Evolutionary conservation across 192 early-diverging fungal genomes (phyloP), one percentile per base, ranked within the genome.

Genomic region (Piromyces finnis): DNA sequence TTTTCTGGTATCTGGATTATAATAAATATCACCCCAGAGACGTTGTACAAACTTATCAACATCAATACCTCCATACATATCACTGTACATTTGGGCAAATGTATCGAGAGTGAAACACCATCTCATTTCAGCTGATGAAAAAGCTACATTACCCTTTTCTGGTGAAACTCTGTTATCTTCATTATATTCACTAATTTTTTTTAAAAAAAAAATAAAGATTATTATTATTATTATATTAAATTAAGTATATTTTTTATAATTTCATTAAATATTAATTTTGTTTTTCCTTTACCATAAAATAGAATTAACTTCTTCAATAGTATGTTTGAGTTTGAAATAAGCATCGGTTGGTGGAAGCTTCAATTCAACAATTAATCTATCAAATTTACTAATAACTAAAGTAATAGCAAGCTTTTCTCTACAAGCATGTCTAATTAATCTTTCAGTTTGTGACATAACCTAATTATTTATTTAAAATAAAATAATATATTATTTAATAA

Each of bases 11-110:
- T 90, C 87, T 0, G 89, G 82, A 83, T 97, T 91, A 84, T 93
- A 97, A 86, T 92, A 97, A 32, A 99, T 90, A 84, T 99, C 96
- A 36, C 98, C 98, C 98, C 98, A 99, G 26, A 99, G 87, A 17
- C 97, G 94, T 85, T 91, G 88, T 4, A 95, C 93, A 81, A 99
- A 94, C 26, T 92, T 94, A 28, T 92, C 88, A 16, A 91, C 84
- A 82, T 94, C 92, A 78, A 96, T 81, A 77, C 88, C 89, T 79
- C 84, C 89, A 85, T 91, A 95, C 35, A 89, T 91, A 78, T 95
- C 93, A 0, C 92, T 85, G 85, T 99, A 99, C 37, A 95, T 88
- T 82, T 91, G 88, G 13, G 97, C 95, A 89, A 99, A 98, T 28
- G 95, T 94, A 81, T 91, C 87, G 14, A 98, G 86, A 12, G 94